Percentiles rank a stretch among this genome's conserved stretches.
Conservation (phyloP, 2,329 filamentous ascomycete species). For the Endoconidiophora polonica region DNA sequence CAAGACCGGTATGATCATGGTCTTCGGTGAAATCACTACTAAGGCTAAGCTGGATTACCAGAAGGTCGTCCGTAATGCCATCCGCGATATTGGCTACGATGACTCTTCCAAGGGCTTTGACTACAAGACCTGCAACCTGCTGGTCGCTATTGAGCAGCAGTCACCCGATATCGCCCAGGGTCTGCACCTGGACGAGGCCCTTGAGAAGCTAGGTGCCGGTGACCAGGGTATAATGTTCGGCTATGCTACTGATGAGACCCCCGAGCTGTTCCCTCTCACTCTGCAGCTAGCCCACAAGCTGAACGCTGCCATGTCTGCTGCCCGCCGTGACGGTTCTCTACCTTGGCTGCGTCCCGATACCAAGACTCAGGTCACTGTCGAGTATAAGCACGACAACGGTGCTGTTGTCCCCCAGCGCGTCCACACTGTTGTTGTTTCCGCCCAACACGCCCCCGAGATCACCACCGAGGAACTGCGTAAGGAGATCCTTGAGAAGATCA, state of each 20-base stretch:
- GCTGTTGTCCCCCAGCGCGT: conserved; percentile 84
- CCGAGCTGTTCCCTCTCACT: conserved; percentile 89
- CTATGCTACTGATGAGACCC: conserved; percentile 98
- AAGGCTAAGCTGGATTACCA: conserved; percentile 95
- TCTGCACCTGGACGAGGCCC: conserved; percentile 92
- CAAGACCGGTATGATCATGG: conserved; percentile 99
- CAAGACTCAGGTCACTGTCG: conserved; percentile 98
- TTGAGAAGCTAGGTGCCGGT: conserved; percentile 95
- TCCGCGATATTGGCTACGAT: conserved; percentile 99
- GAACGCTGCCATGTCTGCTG: conserved; percentile 83
- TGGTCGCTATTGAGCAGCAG: conserved; percentile 98
- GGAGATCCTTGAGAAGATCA: conserved; percentile 93
- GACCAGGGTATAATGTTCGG: conserved; percentile 99
- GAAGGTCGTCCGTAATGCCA: conserved; percentile 80
- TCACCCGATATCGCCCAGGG: conserved; percentile 97
- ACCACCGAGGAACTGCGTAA: conserved; percentile 82
- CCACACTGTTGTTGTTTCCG: conserved; percentile 91
- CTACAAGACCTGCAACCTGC: conserved; percentile 98
- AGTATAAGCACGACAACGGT: conserved; percentile 94
- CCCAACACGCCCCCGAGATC: conserved; percentile 82
- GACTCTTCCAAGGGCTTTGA: conserved; percentile 95
- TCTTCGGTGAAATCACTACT: conserved; percentile 97
- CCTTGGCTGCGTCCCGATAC: conserved; percentile 96
- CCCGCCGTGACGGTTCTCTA: conserved; percentile 71
- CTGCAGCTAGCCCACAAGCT: conserved; percentile 91